Conservation (phyloP, 768 basidiomycete genomes). For the Mycena haematopus region DNA sequence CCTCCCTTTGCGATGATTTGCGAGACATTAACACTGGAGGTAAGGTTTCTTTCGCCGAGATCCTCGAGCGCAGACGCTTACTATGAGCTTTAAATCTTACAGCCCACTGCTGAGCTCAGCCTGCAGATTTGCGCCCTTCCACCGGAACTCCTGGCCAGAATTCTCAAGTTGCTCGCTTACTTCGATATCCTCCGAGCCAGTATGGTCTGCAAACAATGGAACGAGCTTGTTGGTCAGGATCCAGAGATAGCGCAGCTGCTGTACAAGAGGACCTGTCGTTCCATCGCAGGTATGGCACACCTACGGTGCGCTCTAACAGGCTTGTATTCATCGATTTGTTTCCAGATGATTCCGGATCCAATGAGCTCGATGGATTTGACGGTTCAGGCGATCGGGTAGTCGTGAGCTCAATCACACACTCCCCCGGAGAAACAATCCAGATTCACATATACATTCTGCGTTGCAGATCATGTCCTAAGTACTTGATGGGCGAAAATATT, state of each 20-base stretch:
- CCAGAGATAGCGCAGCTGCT: slow-evolving; percentile 8
- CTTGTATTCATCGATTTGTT: background rate
- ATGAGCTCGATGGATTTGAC: background rate
- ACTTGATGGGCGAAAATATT: slow-evolving; percentile 1
- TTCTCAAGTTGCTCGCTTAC: background rate
- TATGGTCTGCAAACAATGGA: slow-evolving; percentile 4
- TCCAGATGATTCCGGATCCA: background rate
- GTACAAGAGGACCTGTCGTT: slow-evolving; percentile 9
- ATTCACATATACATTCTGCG: slow-evolving; percentile 2
- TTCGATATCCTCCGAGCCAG: slow-evolving; percentile 4
- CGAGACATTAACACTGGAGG: too few species aligned
- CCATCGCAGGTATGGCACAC: background rate
- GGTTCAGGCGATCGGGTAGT: background rate
- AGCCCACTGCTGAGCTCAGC: too few species aligned
- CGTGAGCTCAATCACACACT: background rate
- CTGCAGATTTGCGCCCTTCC: slow-evolving; percentile 8
- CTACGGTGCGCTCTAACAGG: too few species aligned
- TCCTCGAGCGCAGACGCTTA: too few species aligned
- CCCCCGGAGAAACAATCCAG: background rate
- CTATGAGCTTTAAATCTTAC: too few species aligned
- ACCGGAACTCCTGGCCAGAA: slow-evolving; percentile 9
- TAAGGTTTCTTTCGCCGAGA: too few species aligned
- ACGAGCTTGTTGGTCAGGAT: background rate
- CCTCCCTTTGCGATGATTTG: too few species aligned
- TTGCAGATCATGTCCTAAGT: slow-evolving; percentile 10